Percentiles rank a stretch among this genome's conserved stretches.
Evolutionary conservation across 345 rosid genomes (phyloP).

Genomic region (Stellera chamaejasme): DNA sequence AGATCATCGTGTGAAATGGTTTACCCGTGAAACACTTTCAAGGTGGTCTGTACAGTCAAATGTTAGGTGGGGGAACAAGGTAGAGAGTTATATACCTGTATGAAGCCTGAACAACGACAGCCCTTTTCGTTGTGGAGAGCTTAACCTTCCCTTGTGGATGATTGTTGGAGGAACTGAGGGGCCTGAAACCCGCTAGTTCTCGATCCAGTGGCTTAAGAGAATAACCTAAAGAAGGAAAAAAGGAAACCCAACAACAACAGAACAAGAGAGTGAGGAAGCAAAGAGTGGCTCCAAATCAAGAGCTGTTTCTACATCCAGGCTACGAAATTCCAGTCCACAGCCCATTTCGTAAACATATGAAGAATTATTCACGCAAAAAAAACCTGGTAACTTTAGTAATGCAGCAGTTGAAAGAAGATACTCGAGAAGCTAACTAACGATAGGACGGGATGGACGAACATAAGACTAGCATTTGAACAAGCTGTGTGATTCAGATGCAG

Average conservation of each 20-base stretch:
- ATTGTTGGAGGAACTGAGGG: constrained; percentile 36
- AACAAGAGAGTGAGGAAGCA: neutral
- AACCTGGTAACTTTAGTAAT: too few relatives aligned
- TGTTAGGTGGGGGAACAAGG: neutral
- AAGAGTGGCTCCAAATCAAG: neutral
- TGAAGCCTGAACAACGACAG: constrained; percentile 51
- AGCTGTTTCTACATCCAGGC: neutral
- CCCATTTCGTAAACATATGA: neutral
- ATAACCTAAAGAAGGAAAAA: constrained; percentile 30
- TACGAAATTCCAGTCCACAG: neutral
- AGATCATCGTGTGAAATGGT: neutral
- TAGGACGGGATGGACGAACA: neutral
- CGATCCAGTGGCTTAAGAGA: constrained; percentile 26
- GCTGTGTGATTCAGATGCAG: neutral
- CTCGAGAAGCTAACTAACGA: too few relatives aligned
- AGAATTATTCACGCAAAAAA: neutral
- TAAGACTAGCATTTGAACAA: neutral
- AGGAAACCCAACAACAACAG: neutral
- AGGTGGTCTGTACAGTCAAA: neutral
- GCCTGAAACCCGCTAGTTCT: constrained; percentile 17
- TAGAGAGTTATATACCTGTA: constrained; percentile 35
- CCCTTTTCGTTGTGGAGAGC: constrained; percentile 31
- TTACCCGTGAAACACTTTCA: constrained; percentile 1
- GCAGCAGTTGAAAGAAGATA: too few relatives aligned
- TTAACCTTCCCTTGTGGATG: constrained; percentile 29